Conservation (phyloP, 75 land plant genomes). For the Ceratopteris richardii region DNA sequence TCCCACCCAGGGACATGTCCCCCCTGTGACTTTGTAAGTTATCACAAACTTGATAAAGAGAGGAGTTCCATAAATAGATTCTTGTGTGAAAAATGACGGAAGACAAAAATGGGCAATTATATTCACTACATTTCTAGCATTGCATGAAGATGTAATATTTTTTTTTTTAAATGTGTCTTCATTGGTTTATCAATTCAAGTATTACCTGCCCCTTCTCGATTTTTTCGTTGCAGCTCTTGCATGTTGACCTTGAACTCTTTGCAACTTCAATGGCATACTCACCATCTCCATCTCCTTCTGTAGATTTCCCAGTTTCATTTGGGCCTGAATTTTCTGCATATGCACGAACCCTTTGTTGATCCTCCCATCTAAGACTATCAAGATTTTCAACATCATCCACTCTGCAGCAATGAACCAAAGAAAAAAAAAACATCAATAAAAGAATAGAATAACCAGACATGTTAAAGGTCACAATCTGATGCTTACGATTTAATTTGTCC, state of each 20-base stretch:
- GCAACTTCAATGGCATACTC: conserved; percentile 78
- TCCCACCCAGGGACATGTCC: no score
- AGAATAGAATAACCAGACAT: neutral
- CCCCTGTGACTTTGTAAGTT: no score
- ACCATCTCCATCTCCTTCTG: conserved; percentile 11
- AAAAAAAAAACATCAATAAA: neutral
- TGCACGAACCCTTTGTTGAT: conserved; percentile 61
- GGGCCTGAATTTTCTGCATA: conserved; percentile 43
- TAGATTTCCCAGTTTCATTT: conserved; percentile 1
- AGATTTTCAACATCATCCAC: conserved; percentile 89
- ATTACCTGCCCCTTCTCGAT: conserved; percentile 83
- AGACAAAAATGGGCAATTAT: no score
- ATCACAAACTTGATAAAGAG: no score
- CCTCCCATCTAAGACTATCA: conserved; percentile 86
- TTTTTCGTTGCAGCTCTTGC: conserved; percentile 65
- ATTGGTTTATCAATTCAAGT: neutral
- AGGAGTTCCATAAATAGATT: no score
- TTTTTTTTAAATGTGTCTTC: no score
- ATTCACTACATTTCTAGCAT: no score
- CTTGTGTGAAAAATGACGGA: no score
- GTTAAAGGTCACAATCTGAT: neutral
- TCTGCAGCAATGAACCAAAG: conserved; percentile 25
- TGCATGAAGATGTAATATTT: no score
- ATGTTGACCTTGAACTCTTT: conserved; percentile 73
- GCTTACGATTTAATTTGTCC: conserved; percentile 73